phyloP scores from a whole-genome alignment of 1,139 yeast species.

The Scheffersomyces quercinus region DNA sequence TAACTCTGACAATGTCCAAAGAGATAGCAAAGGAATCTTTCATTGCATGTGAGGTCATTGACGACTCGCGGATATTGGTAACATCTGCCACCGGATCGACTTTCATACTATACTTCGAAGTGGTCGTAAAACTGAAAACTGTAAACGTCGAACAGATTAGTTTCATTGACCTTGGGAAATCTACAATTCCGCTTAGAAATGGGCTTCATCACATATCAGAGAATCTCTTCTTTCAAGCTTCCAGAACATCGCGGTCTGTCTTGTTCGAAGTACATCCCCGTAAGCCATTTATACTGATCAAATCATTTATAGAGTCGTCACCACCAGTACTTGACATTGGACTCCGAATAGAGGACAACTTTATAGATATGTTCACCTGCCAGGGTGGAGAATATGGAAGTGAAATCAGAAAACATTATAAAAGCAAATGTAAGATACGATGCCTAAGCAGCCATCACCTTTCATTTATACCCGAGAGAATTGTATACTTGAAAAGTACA shows the following conservation, averaged over 20 bases:
- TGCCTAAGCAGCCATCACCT: not conserved
- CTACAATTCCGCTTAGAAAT: conserved; percentile 25
- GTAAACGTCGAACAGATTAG: conserved; percentile 20
- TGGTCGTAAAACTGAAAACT: conserved; percentile 2
- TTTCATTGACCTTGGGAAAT: conserved; percentile 29
- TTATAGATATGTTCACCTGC: conserved; percentile 24
- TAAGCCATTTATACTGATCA: conserved; percentile 29
- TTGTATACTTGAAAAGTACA: not conserved
- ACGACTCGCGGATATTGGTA: conserved; percentile 26
- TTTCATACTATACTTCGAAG: conserved; percentile 26
- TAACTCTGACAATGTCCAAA: conserved; percentile 4
- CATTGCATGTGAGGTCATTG: conserved; percentile 21
- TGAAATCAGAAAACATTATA: conserved; percentile 23
- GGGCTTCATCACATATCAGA: conserved; percentile 30
- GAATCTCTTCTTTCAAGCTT: conserved; percentile 33
- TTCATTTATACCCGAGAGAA: not conserved
- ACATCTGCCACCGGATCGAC: conserved; percentile 35
- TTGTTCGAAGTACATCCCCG: conserved; percentile 29
- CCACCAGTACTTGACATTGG: conserved; percentile 40
- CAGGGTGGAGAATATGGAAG: conserved; percentile 45
- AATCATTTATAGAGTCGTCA: conserved; percentile 24
- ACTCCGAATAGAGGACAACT: conserved; percentile 3
- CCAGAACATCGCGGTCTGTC: conserved; percentile 34
- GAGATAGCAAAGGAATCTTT: conserved; percentile 8
- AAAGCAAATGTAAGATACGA: not conserved